Evolutionary conservation across 192 early-diverging fungal species (phyloP).

Genomic region (Physocladia obscura): DNA sequence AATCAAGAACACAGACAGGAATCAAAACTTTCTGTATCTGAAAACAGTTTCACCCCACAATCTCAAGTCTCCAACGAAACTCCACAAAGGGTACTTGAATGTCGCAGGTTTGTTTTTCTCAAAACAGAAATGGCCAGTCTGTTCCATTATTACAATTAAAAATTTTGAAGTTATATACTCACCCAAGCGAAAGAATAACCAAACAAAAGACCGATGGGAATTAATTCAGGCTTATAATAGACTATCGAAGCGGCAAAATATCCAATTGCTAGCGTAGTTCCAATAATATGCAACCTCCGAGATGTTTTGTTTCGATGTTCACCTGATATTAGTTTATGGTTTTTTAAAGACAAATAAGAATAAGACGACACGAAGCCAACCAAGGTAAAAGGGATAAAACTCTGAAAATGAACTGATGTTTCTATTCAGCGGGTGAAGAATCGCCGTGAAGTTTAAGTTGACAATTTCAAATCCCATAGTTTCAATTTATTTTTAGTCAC

Average conservation of each 20-base stretch:
- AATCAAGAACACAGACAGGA: background rate
- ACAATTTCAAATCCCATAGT: too few species aligned
- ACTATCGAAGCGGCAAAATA: constrained; percentile 2
- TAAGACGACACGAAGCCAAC: constrained; percentile 45
- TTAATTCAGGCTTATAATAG: background rate
- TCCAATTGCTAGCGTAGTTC: constrained; percentile 32
- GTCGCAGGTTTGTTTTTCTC: constrained; percentile 69
- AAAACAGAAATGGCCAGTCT: constrained; percentile 19
- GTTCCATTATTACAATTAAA: background rate
- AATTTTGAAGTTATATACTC: constrained; percentile 34
- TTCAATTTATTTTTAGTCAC: too few species aligned
- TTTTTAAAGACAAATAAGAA: constrained; percentile 6
- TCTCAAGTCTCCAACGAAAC: constrained; percentile 55
- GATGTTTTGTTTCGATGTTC: constrained; percentile 42
- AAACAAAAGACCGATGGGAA: background rate
- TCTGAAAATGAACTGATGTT: constrained; percentile 53
- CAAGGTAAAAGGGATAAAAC: constrained; percentile 73
- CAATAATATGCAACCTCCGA: constrained; percentile 56
- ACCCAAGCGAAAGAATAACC: constrained; percentile 67
- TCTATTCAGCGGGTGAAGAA: constrained; percentile 37
- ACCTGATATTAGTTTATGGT: background rate
- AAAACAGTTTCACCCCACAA: constrained; percentile 37
- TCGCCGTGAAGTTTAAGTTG: constrained; percentile 22
- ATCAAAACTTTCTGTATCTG: background rate
- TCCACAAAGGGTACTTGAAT: constrained; percentile 68